These are phyloP conservation scores for Oxytropis ochrocephala DNA, from an alignment of 306 rosid genomes.

Conservation along the genomic window DNA sequence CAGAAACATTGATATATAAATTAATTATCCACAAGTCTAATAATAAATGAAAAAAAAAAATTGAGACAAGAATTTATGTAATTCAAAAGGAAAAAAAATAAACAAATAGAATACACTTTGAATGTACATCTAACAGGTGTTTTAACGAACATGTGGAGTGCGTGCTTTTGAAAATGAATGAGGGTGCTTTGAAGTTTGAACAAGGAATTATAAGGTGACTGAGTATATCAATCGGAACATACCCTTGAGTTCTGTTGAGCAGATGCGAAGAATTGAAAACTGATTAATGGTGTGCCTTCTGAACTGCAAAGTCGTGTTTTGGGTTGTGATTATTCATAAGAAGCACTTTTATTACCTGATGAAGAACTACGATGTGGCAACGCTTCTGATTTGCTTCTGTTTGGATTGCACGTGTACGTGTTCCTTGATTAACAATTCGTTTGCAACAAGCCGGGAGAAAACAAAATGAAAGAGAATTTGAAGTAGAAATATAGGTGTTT, in stretches of 20 bases:
- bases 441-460: no score
- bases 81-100: background rate
- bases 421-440: no score
- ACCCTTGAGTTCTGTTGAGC: background rate
- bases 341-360: background rate
- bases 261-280: background rate
- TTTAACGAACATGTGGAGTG: slow-evolving; percentile 33
- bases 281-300: background rate
- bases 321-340: background rate
- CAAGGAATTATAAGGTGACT: background rate
- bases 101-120: background rate
- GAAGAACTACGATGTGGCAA: background rate
- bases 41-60: background rate
- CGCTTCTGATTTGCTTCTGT: background rate
- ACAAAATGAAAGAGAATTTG: no score
- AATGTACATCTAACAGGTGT: slow-evolving; percentile 10
- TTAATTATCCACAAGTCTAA: background rate
- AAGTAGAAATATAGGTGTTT: no score
- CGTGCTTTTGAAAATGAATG: slow-evolving; percentile 14
- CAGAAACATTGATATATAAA: background rate
- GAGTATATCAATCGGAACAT: background rate
- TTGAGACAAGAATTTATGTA: background rate
- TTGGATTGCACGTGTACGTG: no score
- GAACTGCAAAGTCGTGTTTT: background rate
- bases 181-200: background rate